phyloP scores from a whole-genome alignment of 306 rosid species.

The Alnus glutinosa region DNA sequence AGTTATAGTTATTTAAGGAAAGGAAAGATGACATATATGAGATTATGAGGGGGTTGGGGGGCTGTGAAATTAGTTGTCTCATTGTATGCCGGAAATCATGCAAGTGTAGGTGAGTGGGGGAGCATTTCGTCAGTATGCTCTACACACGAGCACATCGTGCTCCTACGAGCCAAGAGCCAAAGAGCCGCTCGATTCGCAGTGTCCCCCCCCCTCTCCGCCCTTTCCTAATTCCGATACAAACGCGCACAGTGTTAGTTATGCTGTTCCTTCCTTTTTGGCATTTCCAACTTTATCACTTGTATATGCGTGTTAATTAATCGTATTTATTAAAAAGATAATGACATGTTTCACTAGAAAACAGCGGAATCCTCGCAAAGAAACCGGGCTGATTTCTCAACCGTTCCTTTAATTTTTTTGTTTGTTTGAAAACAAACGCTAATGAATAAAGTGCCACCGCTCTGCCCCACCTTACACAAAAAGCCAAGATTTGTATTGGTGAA shows the following conservation, averaged over 20 bases:
- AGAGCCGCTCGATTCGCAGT: neutral
- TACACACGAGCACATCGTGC: neutral
- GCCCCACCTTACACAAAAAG: neutral
- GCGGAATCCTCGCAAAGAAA: slow-evolving; percentile 37
- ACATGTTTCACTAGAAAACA: slow-evolving; percentile 9
- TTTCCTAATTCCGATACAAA: neutral
- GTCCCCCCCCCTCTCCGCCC: neutral
- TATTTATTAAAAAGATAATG: neutral
- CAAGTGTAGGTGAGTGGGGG: neutral
- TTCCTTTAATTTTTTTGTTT: neutral
- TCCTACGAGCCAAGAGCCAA: neutral
- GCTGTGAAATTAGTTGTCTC: neutral
- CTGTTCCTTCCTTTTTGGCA: neutral
- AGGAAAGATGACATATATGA: no score
- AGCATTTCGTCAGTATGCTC: neutral
- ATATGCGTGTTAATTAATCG: neutral
- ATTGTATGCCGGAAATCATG: neutral
- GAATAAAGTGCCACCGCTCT: neutral
- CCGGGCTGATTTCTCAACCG: slow-evolving; percentile 13
- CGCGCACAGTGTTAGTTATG: neutral
- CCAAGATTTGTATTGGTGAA: neutral
- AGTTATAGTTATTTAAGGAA: no score
- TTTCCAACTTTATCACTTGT: neutral
- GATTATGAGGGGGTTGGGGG: neutral
- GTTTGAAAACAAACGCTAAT: neutral